Evolutionary conservation across 495 filamentous ascomycete species (phyloP), one percentile per base, ranked within the genome.

Genomic region (Aspergillus hancockii): DNA sequence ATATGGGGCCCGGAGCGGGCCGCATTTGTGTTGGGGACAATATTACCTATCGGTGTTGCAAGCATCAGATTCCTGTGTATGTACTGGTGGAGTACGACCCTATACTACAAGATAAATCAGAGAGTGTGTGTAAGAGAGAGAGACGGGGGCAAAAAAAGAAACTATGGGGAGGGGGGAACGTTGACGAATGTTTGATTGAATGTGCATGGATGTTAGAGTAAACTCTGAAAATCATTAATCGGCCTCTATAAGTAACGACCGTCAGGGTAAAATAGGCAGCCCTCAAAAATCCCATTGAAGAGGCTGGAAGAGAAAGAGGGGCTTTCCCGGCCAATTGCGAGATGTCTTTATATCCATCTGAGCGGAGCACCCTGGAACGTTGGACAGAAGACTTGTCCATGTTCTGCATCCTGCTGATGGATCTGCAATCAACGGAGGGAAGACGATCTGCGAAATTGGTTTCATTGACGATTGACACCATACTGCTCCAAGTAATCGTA

Each of bases 1-100:
- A 22, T 10, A 47, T 47, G 43, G 43, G 43, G 43, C 43, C 43
- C 43, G 43, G 43, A 23, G 43, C 43, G 43, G 43, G 43, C 43
- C 43, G 43, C 43, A 19, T 47, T 47, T 47, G 43, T 47, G 18
- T n/a, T 47, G 18, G 43, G 19, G 43, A 10, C 4, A 22, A 21
- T 47, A 23, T 47, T 47, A 47, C 43, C 7, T 47, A 19, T n/a
- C 19, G 43, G 19, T 47, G 19, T 18, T 47, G 43, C 43, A 47
- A 23, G 43, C 43, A 47, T 47, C 21, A 2, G 19, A 47, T 10
- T 41, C 14, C 38, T 41, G 38, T 41, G 38, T 36, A 41, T n/a
- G n/a, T n/a, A n/a, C n/a, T n/a, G n/a, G n/a, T n/a, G n/a, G n/a
- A n/a, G n/a, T n/a, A n/a, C n/a, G n/a, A n/a, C n/a, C n/a, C n/a